These are phyloP conservation scores for Taiozyma sp. DNA, from an alignment of 1,139 yeast genomes.

Conservation along the genomic window DNA sequence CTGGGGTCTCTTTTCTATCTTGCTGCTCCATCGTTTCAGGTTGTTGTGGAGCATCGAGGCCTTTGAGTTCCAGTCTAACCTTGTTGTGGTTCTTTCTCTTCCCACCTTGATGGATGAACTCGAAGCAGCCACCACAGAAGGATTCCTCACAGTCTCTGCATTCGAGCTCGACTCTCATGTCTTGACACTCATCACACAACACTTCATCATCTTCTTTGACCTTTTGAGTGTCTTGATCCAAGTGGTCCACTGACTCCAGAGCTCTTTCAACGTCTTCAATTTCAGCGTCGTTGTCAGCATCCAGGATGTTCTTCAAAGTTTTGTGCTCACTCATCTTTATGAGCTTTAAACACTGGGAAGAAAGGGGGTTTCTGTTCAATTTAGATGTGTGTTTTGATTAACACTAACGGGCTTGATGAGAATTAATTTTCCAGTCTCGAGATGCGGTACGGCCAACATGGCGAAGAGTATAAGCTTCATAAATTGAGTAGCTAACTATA, in stretches of 20 bases:
- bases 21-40: background rate
- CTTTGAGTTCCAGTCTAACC: conserved; percentile 24
- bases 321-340: background rate
- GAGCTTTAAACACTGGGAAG: too few relatives aligned
- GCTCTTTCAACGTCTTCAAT: conserved; percentile 14
- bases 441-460: too few relatives aligned
- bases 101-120: conserved; percentile 64
- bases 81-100: conserved; percentile 39
- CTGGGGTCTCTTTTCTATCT: background rate
- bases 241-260: conserved; percentile 17
- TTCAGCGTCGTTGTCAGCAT: conserved; percentile 22
- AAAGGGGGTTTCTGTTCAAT: too few relatives aligned
- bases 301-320: conserved; percentile 24
- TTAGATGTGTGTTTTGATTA: too few relatives aligned
- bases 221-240: conserved; percentile 17
- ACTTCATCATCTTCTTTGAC: conserved; percentile 28
- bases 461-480: too few relatives aligned
- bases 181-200: conserved; percentile 63
- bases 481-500: too few relatives aligned
- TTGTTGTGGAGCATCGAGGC: too few relatives aligned
- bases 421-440: too few relatives aligned
- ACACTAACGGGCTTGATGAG: too few relatives aligned
- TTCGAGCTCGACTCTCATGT: conserved; percentile 57
- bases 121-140: conserved; percentile 65
- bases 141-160: conserved; percentile 59